Percentiles rank a stretch among this genome's conserved stretches.
Evolutionary conservation across 345 rosid species (phyloP).

Genomic region (Sapria himalayana): DNA sequence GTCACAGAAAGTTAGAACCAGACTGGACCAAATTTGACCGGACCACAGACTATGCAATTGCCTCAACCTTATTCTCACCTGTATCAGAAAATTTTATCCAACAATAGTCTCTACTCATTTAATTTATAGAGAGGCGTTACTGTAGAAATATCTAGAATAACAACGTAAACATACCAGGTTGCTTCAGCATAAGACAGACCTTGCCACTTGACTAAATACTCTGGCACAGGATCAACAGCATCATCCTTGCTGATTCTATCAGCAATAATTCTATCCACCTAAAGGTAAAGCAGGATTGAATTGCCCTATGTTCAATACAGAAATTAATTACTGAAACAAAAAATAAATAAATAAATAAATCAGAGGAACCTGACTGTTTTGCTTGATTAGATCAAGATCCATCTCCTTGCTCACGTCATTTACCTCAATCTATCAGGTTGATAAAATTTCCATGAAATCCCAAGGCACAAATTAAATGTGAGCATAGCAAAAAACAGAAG

Average conservation of each 20-base stretch:
- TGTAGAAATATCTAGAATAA: no score
- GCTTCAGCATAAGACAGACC: conserved; percentile 99
- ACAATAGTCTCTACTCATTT: no score
- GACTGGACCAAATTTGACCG: no score
- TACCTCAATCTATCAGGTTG: conserved; percentile 63
- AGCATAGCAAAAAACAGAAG: no score
- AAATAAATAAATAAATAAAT: background rate
- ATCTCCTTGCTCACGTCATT: conserved; percentile 97
- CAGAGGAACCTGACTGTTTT: conserved; percentile 62
- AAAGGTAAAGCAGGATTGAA: conserved; percentile 11
- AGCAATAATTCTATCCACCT: conserved; percentile 87
- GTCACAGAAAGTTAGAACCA: no score
- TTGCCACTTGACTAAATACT: conserved; percentile 97
- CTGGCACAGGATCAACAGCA: conserved; percentile 55
- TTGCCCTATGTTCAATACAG: no score
- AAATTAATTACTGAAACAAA: background rate
- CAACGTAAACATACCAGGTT: conserved; percentile 41
- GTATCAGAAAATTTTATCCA: no score
- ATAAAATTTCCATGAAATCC: conserved; percentile 2
- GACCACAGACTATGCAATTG: no score
- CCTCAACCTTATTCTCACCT: no score
- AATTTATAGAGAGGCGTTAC: no score
- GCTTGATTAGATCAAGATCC: conserved; percentile 96
- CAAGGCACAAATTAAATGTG: no score
- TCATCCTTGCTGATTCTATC: conserved; percentile 68